Evolutionary conservation across 2,329 filamentous ascomycete species (phyloP).

Genomic region (Onygenales sp.): DNA sequence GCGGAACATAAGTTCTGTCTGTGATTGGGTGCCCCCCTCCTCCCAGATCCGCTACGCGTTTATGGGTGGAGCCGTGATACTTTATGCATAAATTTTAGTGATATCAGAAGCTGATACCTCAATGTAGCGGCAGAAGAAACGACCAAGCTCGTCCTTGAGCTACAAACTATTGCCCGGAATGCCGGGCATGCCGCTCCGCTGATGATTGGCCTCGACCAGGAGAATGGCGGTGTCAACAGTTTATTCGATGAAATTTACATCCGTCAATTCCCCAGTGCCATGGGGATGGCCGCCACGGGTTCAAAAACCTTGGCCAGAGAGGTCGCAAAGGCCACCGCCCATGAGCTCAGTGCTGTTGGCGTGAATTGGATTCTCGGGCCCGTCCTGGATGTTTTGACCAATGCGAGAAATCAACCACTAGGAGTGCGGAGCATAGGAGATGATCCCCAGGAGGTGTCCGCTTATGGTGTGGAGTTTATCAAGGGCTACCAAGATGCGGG

Average conservation of each 20-base stretch:
- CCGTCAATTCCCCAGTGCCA: slow-evolving; percentile 91
- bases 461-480: slow-evolving; percentile 82
- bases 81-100: neutral
- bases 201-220: slow-evolving; percentile 86
- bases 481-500: slow-evolving; percentile 89
- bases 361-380: slow-evolving; percentile 95
- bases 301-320: slow-evolving; percentile 78
- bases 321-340: slow-evolving; percentile 84
- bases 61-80: neutral
- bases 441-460: slow-evolving; percentile 88
- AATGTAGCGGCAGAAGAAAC: slow-evolving; percentile 76
- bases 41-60: neutral
- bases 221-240: slow-evolving; percentile 96
- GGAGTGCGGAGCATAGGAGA: slow-evolving; percentile 86
- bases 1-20: neutral
- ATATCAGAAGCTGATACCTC: slow-evolving; percentile 21
- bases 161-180: slow-evolving; percentile 85
- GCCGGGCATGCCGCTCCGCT: slow-evolving; percentile 84
- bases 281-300: slow-evolving; percentile 91
- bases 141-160: slow-evolving; percentile 74
- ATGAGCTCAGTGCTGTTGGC: slow-evolving; percentile 84
- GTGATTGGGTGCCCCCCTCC: neutral
- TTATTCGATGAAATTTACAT: slow-evolving; percentile 93
- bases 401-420: slow-evolving; percentile 80
- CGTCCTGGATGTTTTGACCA: slow-evolving; percentile 86